Evolutionary conservation across 352 stramenopile species (phyloP).

Genomic region (Phytophthora chlamydospora): DNA sequence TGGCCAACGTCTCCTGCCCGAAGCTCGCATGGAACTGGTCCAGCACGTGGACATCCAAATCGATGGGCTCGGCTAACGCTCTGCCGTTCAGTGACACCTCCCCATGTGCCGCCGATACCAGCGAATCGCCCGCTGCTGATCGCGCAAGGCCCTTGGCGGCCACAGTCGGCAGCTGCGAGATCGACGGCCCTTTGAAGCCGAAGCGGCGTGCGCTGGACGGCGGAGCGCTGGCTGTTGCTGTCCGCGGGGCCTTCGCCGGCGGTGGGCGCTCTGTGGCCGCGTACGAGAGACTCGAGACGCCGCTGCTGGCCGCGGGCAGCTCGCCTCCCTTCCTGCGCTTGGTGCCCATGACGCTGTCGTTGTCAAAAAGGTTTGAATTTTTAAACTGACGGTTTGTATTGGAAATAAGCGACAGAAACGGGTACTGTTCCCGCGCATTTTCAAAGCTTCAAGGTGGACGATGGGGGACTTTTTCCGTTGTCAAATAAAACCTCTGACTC

Average conservation of each 20-base stretch:
- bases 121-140: neutral
- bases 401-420: constrained; percentile 16
- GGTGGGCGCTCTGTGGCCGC: constrained; percentile 18
- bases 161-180: constrained; percentile 29
- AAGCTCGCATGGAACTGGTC: constrained; percentile 47
- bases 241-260: constrained; percentile 27
- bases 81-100: neutral
- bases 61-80: neutral
- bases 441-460: constrained; percentile 6
- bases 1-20: constrained; percentile 34
- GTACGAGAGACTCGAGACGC: constrained; percentile 28
- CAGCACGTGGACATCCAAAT: constrained; percentile 36
- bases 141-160: constrained; percentile 1
- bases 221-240: constrained; percentile 8
- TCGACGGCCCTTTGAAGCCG: constrained; percentile 46
- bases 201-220: constrained; percentile 35
- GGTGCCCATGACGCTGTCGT: constrained; percentile 26
- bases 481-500: neutral
- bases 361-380: constrained; percentile 22
- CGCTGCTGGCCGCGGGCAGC: constrained; percentile 2
- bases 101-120: neutral
- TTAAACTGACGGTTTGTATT: constrained; percentile 25
- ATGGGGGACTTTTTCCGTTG: neutral
- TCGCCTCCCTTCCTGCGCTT: constrained; percentile 44
- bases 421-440: constrained; percentile 14